Percentiles rank a stretch among this genome's conserved stretches.
Evolutionary conservation across 2,329 filamentous ascomycete species (phyloP).

Genomic region (Dactylellina parvicollis): DNA sequence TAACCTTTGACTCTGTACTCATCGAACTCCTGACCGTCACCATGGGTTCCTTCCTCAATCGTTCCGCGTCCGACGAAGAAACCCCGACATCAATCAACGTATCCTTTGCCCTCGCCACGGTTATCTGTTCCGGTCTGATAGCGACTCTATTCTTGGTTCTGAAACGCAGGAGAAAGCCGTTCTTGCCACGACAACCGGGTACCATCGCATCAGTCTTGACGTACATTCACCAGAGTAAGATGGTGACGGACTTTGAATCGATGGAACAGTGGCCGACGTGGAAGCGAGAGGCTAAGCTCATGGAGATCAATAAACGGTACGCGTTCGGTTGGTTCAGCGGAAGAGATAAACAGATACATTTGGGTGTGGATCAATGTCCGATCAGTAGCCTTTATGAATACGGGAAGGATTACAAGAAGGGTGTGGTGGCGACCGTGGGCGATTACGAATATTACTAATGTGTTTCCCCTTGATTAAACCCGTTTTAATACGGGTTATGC

Average conservation of each 20-base stretch:
- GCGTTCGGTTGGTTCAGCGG: slow-evolving; percentile 81
- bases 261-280: slow-evolving; percentile 72
- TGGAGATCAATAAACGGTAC: slow-evolving; percentile 73
- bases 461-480: too few relatives aligned
- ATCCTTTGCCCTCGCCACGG: slow-evolving; percentile 70
- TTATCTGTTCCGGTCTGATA: slow-evolving; percentile 74
- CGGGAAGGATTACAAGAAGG: slow-evolving; percentile 52
- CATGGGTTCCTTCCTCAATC: slow-evolving; percentile 71
- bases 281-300: slow-evolving; percentile 72
- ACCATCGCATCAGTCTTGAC: slow-evolving; percentile 80
- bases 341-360: slow-evolving; percentile 76
- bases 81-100: slow-evolving; percentile 73
- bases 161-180: slow-evolving; percentile 71
- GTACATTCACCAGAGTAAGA: slow-evolving; percentile 82
- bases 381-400: slow-evolving; percentile 48
- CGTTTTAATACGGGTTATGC: too few relatives aligned
- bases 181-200: slow-evolving; percentile 79
- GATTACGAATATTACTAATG: slow-evolving; percentile 52
- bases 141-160: slow-evolving; percentile 71
- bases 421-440: slow-evolving; percentile 37
- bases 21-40: slow-evolving; percentile 78
- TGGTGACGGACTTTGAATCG: slow-evolving; percentile 78
- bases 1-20: slow-evolving; percentile 76
- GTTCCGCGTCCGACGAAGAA: slow-evolving; percentile 67
- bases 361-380: slow-evolving; percentile 73